Percentiles rank a stretch among this genome's conserved stretches.
These are phyloP conservation scores for Sporothrix pseudoabietina DNA, from an alignment of 2,329 filamentous ascomycete genomes.

Conservation along the genomic window DNA sequence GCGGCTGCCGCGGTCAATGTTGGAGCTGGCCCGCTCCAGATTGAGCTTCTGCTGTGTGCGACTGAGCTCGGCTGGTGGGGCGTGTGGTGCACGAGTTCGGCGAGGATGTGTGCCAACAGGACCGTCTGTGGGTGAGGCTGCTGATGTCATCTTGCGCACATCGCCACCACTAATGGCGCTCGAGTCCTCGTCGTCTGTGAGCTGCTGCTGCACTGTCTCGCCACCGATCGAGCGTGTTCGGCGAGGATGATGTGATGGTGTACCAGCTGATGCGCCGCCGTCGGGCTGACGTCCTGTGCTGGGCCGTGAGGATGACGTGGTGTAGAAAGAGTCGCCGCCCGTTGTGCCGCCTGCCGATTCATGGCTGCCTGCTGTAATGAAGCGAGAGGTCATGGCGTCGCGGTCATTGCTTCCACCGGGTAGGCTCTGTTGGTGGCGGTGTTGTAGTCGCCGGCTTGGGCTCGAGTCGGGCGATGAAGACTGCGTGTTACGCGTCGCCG, in stretches of 20 bases:
- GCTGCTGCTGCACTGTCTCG: slow-evolving; percentile 1
- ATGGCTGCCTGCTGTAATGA: slow-evolving; percentile 50
- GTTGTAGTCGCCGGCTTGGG: slow-evolving; percentile 32
- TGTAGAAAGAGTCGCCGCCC: slow-evolving; percentile 57
- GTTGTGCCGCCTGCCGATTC: slow-evolving; percentile 53
- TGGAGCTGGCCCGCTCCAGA: slow-evolving; percentile 71
- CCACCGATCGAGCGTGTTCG: slow-evolving; percentile 20
- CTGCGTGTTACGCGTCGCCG: slow-evolving; percentile 39
- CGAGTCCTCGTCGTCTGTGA: slow-evolving; percentile 22
- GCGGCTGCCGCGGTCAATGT: slow-evolving; percentile 64
- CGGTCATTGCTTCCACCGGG: slow-evolving; percentile 48
- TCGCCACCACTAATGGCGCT: slow-evolving; percentile 6
- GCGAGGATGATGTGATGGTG: slow-evolving; percentile 11
- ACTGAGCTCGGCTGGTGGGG: slow-evolving; percentile 57
- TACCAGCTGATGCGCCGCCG: background rate
- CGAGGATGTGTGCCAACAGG: slow-evolving; percentile 25
- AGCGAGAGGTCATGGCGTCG: slow-evolving; percentile 60
- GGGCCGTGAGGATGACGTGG: slow-evolving; percentile 39
- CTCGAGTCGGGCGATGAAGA: slow-evolving; percentile 41
- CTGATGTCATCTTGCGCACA: background rate
- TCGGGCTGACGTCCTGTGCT: slow-evolving; percentile 31
- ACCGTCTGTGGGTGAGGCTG: background rate
- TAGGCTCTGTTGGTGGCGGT: slow-evolving; percentile 34
- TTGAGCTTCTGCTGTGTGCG: slow-evolving; percentile 76
- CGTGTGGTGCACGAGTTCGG: slow-evolving; percentile 27